These are phyloP conservation scores for Botryosphaeria agaves DNA, from an alignment of 2,329 filamentous ascomycete genomes.

Conservation along the genomic window DNA sequence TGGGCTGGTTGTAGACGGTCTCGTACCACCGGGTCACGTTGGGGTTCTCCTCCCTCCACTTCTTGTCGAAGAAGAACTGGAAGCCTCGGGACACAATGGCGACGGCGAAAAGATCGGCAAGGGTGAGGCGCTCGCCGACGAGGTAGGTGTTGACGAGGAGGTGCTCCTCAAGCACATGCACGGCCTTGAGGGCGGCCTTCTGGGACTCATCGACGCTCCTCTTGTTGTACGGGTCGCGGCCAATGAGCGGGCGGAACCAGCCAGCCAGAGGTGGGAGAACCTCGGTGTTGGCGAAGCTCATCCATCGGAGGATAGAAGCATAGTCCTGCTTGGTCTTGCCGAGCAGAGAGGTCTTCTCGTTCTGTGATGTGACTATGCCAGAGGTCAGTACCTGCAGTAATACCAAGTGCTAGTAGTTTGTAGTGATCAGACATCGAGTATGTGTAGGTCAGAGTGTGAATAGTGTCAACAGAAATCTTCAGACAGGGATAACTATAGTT, in stretches of 20 bases:
- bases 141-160: conserved; percentile 90
- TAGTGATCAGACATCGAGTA: conserved; percentile 3
- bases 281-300: conserved; percentile 92
- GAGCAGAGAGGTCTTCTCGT: conserved; percentile 98
- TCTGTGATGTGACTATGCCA: conserved; percentile 83
- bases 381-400: conserved; percentile 8
- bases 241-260: conserved; percentile 79
- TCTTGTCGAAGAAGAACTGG: conserved; percentile 85
- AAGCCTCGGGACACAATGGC: conserved; percentile 73
- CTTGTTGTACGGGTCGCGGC: conserved; percentile 87
- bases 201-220: conserved; percentile 73
- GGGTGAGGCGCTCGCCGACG: conserved; percentile 90
- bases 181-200: conserved; percentile 49
- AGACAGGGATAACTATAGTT: conserved; percentile 97
- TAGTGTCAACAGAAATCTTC: conserved; percentile 78
- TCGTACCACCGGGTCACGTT: conserved; percentile 86
- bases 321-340: conserved; percentile 99
- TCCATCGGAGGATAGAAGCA: conserved; percentile 93
- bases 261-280: conserved; percentile 52
- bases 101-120: conserved; percentile 80
- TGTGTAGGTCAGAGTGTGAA: conserved; percentile 62
- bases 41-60: conserved; percentile 69
- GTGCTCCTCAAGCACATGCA: conserved; percentile 68
- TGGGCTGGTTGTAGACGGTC: conserved; percentile 82
- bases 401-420: conserved; percentile 7